Evolutionary conservation across 441 rosid genomes (phyloP).

Genomic region (Adansonia gregorii): DNA sequence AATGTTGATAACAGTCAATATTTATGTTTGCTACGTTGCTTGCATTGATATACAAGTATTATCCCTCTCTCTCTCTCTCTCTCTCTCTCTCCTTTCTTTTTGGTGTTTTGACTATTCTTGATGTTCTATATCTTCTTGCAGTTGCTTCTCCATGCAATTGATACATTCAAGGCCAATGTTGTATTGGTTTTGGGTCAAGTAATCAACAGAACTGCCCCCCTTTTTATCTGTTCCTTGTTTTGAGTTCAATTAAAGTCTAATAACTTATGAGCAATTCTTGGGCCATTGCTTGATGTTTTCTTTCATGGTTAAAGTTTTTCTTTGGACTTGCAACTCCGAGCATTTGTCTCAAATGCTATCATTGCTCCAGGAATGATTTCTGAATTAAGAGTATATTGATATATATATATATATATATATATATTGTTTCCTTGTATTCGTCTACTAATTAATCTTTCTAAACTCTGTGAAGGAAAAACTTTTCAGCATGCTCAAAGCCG

Average conservation of each 20-base stretch:
- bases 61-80: slow-evolving; percentile 10
- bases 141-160: slow-evolving; percentile 81
- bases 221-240: neutral
- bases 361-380: neutral
- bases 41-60: neutral
- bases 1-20: neutral
- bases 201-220: slow-evolving; percentile 5
- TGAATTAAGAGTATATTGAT: neutral
- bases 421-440: neutral
- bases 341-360: neutral
- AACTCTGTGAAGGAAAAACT: slow-evolving; percentile 72
- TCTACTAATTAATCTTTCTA: slow-evolving; percentile 1
- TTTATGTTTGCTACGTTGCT: neutral
- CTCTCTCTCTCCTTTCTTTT: slow-evolving; percentile 9
- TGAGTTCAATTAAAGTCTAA: no score
- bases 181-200: slow-evolving; percentile 93
- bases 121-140: slow-evolving; percentile 39
- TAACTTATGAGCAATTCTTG: neutral
- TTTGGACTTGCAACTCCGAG: slow-evolving; percentile 5
- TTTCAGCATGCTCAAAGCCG: slow-evolving; percentile 86
- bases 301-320: neutral
- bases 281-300: neutral
- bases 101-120: slow-evolving; percentile 3
- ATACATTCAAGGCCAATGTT: slow-evolving; percentile 76
- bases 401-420: neutral